Evolutionary conservation across 345 rosid species (phyloP).

Genomic region (Combretum micranthum): DNA sequence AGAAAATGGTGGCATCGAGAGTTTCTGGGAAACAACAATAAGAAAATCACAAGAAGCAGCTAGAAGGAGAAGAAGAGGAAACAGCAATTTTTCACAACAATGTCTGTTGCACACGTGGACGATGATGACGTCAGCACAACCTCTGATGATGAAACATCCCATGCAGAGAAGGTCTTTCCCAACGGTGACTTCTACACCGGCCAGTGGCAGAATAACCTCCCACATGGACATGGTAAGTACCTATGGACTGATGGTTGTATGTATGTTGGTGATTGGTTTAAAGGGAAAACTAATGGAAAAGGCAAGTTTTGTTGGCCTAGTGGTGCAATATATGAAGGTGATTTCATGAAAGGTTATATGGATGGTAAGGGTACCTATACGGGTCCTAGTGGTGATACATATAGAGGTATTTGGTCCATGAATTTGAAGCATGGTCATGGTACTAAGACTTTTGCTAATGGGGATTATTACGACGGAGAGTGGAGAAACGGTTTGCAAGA

Average conservation of each 20-base stretch:
- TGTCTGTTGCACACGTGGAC: slow-evolving; percentile 78
- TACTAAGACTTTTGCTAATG: slow-evolving; percentile 46
- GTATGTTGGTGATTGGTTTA: slow-evolving; percentile 65
- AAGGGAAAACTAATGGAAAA: slow-evolving; percentile 47
- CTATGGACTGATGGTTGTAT: slow-evolving; percentile 70
- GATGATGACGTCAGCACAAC: slow-evolving; percentile 37
- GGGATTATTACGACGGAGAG: slow-evolving; percentile 48
- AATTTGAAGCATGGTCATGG: slow-evolving; percentile 64
- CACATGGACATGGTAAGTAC: slow-evolving; percentile 65
- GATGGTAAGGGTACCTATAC: slow-evolving; percentile 56
- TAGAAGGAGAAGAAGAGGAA: slow-evolving; percentile 27
- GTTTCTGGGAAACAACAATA: no score
- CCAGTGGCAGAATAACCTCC: slow-evolving; percentile 35
- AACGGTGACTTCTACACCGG: slow-evolving; percentile 69
- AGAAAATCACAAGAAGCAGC: neutral
- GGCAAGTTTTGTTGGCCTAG: slow-evolving; percentile 78
- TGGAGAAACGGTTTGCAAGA: slow-evolving; percentile 56
- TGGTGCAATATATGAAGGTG: slow-evolving; percentile 67
- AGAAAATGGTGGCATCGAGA: no score
- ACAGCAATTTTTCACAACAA: slow-evolving; percentile 31
- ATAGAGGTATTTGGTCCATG: slow-evolving; percentile 45
- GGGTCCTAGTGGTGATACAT: slow-evolving; percentile 55
- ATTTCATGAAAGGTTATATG: slow-evolving; percentile 56
- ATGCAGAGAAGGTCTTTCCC: slow-evolving; percentile 41
- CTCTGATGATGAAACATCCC: slow-evolving; percentile 26